Base-by-base conservation (phyloP, 305 asterid genomes). In the Stenogyne calaminthoides region DNA sequence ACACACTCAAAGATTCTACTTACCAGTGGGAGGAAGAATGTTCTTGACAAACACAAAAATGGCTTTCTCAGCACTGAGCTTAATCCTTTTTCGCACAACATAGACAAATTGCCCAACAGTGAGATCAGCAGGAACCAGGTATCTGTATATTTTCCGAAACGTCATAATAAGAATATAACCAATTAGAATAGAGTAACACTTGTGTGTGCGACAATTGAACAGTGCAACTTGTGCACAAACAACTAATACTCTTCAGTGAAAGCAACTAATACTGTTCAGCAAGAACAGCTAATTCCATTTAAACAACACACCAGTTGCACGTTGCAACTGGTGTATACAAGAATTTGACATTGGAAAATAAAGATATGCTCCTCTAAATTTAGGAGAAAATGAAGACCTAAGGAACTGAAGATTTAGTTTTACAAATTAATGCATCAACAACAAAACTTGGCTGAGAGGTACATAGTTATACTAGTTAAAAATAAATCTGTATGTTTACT, bases 41-140 rank as follows among this genome's bases (percentile, higher is more conserved):
- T 88, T 89, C 85, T 89, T 90, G 63, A 92, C 98, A 84, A 92
- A 92, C 82, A 92, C 86, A 79, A 92, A 92, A 63, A 92, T 90
- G 69, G 98, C 98, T 80, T 92, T 90, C 89, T 92, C 98, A 16
- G 98, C 98, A 78, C 97, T 84, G 69, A 92, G 97, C 87, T 92
- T 92, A 68, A 92, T 92, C 85, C 98, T 89, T 84, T 92, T 90
- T 1, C 97, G 95, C 62, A 92, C 97, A 73, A 92, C 98, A 75
- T 92, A 90, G 14, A 92, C 97, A 76, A 92, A 92, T 75, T 92
- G 98, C 54, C 98, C 98, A 74, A 92, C 97, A 1, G 97, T 92
- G 61, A 92, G 81, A 80, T 92, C 97, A 58, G 98, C 96, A 44
- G 98, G 98, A 67, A 92, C 97, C 60, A 92, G 83, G 67, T 92